phyloP scores from a whole-genome alignment of 177 flowering plant species.

The Vitis hybrid region DNA sequence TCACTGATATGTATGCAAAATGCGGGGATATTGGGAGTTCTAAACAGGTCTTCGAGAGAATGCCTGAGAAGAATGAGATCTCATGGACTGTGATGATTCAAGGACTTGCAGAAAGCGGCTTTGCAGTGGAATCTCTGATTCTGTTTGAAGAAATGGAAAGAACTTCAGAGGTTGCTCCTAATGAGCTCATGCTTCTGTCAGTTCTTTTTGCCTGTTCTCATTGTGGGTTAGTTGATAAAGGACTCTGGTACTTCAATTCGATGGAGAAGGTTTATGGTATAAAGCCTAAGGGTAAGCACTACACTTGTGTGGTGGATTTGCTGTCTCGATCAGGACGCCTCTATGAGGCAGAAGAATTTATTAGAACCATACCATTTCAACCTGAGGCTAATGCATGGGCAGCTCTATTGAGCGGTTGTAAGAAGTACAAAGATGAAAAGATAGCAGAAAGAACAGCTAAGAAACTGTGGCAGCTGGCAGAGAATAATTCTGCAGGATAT shows the following conservation, averaged over 20 bases:
- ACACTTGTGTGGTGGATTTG: constrained; percentile 60
- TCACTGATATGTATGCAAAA: constrained; percentile 67
- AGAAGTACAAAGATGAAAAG: constrained; percentile 39
- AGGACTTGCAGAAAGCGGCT: constrained; percentile 66
- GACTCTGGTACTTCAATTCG: constrained; percentile 44
- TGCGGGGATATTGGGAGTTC: constrained; percentile 55
- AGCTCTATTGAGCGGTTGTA: constrained; percentile 63
- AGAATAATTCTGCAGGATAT: constrained; percentile 45
- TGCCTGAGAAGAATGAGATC: constrained; percentile 49
- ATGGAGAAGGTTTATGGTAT: constrained; percentile 54
- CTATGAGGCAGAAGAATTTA: constrained; percentile 56
- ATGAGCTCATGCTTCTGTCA: constrained; percentile 47
- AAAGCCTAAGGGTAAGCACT: constrained; percentile 52
- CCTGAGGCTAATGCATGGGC: constrained; percentile 61
- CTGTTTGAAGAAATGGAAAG: constrained; percentile 52
- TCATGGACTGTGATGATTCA: constrained; percentile 69
- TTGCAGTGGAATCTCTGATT: constrained; percentile 42
- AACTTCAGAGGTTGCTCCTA: constrained; percentile 34
- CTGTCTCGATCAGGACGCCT: constrained; percentile 61
- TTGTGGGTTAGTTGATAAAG: constrained; percentile 62
- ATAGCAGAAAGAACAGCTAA: constrained; percentile 47
- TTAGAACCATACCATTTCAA: constrained; percentile 47
- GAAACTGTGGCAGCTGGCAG: constrained; percentile 40
- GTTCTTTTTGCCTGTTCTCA: constrained; percentile 71
- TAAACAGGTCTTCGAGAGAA: constrained; percentile 38